These are phyloP conservation scores for Cryptococcus amylolentus DNA, from an alignment of 1,284 basidiomycete genomes.

Conservation along the genomic window DNA sequence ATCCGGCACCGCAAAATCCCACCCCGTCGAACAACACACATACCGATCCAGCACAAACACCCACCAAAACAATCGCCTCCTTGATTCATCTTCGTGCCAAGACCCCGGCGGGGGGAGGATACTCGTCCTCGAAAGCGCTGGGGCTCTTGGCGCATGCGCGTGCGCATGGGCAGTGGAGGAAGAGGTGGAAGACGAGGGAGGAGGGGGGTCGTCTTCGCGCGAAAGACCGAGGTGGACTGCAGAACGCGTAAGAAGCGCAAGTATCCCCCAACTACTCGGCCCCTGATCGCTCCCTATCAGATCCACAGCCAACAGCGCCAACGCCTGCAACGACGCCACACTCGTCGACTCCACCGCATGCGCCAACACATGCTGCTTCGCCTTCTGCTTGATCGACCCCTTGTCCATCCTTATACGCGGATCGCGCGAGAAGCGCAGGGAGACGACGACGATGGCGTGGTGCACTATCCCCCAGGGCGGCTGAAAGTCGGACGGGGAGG, in stretches of 20 bases:
- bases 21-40: slow-evolving; percentile 47
- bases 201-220: slow-evolving; percentile 32
- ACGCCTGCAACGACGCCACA: slow-evolving; percentile 45
- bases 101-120: slow-evolving; percentile 42
- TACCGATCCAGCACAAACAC: slow-evolving; percentile 49
- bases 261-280: slow-evolving; percentile 45
- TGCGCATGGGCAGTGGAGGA: no score
- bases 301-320: slow-evolving; percentile 47
- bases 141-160: slow-evolving; percentile 1
- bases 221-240: slow-evolving; percentile 47
- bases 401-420: slow-evolving; percentile 30
- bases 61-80: slow-evolving; percentile 48
- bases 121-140: slow-evolving; percentile 36
- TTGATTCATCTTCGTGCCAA: slow-evolving; percentile 48
- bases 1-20: slow-evolving; percentile 48
- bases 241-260: slow-evolving; percentile 46
- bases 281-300: slow-evolving; percentile 49
- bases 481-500: slow-evolving; percentile 20
- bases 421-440: slow-evolving; percentile 42
- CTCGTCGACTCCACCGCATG: slow-evolving; percentile 48
- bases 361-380: slow-evolving; percentile 45
- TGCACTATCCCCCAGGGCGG: slow-evolving; percentile 46
- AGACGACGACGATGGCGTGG: slow-evolving; percentile 49
- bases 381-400: slow-evolving; percentile 33
- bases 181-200: slow-evolving; percentile 18